Evolutionary conservation across 2,329 filamentous ascomycete genomes (phyloP), one percentile per base, ranked within the genome.

Genomic region (Teratosphaeriaceae sp.): DNA sequence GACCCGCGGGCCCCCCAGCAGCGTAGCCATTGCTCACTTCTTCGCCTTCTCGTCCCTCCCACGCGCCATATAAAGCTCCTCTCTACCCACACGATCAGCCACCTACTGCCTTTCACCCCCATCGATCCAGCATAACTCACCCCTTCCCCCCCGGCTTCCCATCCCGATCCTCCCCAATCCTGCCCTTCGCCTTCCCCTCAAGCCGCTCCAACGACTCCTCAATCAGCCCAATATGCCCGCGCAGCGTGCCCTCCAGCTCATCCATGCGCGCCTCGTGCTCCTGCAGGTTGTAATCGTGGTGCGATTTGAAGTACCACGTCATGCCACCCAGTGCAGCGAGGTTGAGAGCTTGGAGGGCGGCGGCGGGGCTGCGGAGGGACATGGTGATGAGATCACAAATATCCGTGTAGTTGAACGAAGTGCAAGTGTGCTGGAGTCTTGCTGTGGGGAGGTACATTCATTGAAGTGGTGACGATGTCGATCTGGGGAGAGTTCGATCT

Each of bases 241-340:
- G 51, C 26, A 72, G 45, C 12, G 69, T 73, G 5, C 70, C 68
- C 50, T 73, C 69, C 2, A 73, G 60, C 43, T 71, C 68, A 40
- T 72, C 68, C 50, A 71, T 62, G 8, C 68, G 64, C 2, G 70
- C 69, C 57, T 73, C 70, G 50, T 70, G 64, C 47, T 73, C 68
- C 55, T 71, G 64, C 3, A 69, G 60, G 43, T 69, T 70, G 55
- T 66, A 65, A 21, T 64, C 56, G 41, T 68, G 63, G 43, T 63
- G 64, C 1, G 57, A 59, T 43, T 54, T 51, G 46, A 53, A 49
- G 39, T 52, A 53, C 16, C 42, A 22, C 3, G 52, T 53, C 39
- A 45, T 44, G 29, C 45, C 43, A 24, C 49, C 50, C 6, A 54
- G 29, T 3, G 50, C 45, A 9, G 41, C 45, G 20, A 54, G 47